Evolutionary conservation across 1,284 basidiomycete genomes (phyloP).

Genomic region (Cryptococcus sp.): DNA sequence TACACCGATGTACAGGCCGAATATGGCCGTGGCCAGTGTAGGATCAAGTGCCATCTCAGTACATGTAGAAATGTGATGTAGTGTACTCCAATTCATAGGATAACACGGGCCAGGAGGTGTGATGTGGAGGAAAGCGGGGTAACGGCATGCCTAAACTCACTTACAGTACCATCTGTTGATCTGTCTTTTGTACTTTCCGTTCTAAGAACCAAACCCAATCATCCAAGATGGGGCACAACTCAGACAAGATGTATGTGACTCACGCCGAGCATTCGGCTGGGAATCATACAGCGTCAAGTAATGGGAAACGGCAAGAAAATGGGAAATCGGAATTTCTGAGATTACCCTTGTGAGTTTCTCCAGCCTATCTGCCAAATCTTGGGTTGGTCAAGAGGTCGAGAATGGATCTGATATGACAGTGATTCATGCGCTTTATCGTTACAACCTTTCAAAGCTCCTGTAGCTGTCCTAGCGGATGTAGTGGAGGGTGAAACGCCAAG

Average conservation of each 20-base stretch:
- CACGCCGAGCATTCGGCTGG: slow-evolving; percentile 48
- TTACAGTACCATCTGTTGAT: neutral
- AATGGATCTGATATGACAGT: slow-evolving; percentile 16
- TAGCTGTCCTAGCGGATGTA: slow-evolving; percentile 60
- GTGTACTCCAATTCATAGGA: no score
- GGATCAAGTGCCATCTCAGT: neutral
- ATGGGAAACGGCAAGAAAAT: slow-evolving; percentile 37
- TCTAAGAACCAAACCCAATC: no score
- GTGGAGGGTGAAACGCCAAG: slow-evolving; percentile 38
- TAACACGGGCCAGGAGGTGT: neutral
- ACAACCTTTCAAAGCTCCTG: slow-evolving; percentile 84
- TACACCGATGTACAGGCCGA: slow-evolving; percentile 54
- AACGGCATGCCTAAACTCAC: neutral
- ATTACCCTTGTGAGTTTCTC: slow-evolving; percentile 43
- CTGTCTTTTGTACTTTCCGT: neutral
- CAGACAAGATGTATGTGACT: slow-evolving; percentile 48
- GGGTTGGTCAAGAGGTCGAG: neutral
- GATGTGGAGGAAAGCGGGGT: neutral
- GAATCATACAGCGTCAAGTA: slow-evolving; percentile 40
- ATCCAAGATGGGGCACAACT: slow-evolving; percentile 45
- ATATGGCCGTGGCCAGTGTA: slow-evolving; percentile 49
- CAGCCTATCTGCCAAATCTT: neutral
- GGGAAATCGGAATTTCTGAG: slow-evolving; percentile 43
- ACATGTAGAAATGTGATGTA: neutral
- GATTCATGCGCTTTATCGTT: slow-evolving; percentile 91